Conservation (phyloP, 768 basidiomycete genomes). For the Collybiopsis confluens region DNA sequence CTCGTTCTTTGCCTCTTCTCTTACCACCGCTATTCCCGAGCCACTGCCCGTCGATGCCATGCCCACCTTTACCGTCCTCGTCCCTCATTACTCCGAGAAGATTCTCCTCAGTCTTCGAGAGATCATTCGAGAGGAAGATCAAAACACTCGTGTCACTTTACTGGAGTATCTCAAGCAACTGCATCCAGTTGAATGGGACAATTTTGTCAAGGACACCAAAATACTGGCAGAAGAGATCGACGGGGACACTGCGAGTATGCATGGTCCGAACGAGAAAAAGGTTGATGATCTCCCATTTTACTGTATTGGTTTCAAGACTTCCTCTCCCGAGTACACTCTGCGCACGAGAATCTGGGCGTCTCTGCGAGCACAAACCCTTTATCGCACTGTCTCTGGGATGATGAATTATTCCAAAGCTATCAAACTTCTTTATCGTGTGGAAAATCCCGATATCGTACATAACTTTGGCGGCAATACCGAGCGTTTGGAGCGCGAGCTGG, state of each 20-base stretch:
- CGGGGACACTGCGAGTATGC: constrained; percentile 46
- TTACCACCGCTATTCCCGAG: constrained; percentile 93
- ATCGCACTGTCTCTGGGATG: constrained; percentile 98
- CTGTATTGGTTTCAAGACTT: constrained; percentile 98
- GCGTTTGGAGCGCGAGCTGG: constrained; percentile 90
- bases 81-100: constrained; percentile 99
- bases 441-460: constrained; percentile 97
- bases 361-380: constrained; percentile 94
- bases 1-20: constrained; percentile 97
- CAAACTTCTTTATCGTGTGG: constrained; percentile 97
- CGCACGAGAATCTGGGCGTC: constrained; percentile 99
- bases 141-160: constrained; percentile 92
- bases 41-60: constrained; percentile 96
- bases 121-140: constrained; percentile 97
- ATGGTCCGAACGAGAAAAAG: constrained; percentile 74
- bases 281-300: constrained; percentile 97
- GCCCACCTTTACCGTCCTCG: constrained; percentile 99
- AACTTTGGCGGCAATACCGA: constrained; percentile 96
- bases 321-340: constrained; percentile 96
- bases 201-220: constrained; percentile 99
- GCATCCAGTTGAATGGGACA: constrained; percentile 99
- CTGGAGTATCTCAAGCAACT: constrained; percentile 98
- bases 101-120: constrained; percentile 94
- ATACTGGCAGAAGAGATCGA: constrained; percentile 91
- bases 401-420: constrained; percentile 99